Evolutionary conservation across 2,329 filamentous ascomycete genomes (phyloP), one percentile per base, ranked within the genome.

Genomic region (Cryphonectria radicalis): DNA sequence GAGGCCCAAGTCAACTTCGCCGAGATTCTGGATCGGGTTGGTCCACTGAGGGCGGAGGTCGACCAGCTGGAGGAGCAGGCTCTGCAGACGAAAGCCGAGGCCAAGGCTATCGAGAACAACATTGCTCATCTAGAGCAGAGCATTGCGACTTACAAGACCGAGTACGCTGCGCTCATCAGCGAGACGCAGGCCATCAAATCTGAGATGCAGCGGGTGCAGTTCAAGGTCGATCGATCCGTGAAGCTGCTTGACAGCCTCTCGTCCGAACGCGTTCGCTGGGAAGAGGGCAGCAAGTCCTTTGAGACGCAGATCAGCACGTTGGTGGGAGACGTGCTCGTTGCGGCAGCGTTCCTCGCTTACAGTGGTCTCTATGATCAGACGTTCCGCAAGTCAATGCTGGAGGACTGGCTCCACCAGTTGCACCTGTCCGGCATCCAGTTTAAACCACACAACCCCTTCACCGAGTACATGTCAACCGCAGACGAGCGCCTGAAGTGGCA

Each of bases 251-350:
- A 98, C 82, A 98, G 95, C 82, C 85, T 99, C 75, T 97, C 96
- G 11, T 98, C 95, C 5, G 96, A 99, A 84, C 90, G 95, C 81
- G 89, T 88, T 55, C 91, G 96, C 78, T 99, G 96, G 96, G 96
- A 99, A 79, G 93, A 95, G 78, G 95, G 95, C 76, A 99, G 96
- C 88, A 97, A 92, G 83, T 98, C 95, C 0, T 99, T 99, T 80
- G 95, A 98, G 81, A 97, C 95, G 2, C 96, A 99, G 80, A 98
- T 99, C 79, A 93, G 93, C 81, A 99, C 96, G 2, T 90, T 99
- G 67, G 93, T 99, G 53, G 96, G 96, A 73, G 96, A 99, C 79
- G 95, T 98, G 66, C 88, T 99, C 73, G 92, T 98, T 66, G 96
- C 96, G n/a, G 94, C 97, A 6, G 97, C 95, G 11, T 98, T 98